phyloP scores from a whole-genome alignment of 176 grass and related monocot species.

The Alopecurus myosuroides region DNA sequence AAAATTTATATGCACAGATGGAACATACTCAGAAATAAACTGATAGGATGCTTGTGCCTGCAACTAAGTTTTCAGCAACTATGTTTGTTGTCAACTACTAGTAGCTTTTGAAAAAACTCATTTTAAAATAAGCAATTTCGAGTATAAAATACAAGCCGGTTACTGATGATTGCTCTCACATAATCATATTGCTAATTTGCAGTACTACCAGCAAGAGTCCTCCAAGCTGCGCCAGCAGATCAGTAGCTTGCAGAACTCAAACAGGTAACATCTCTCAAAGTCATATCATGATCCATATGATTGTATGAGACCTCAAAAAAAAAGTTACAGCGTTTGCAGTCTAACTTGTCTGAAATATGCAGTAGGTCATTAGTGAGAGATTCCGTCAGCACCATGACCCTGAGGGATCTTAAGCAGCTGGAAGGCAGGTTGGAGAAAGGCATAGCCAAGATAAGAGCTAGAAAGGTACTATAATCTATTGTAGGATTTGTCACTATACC shows the following conservation, averaged over 20 bases:
- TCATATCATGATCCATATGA: neutral
- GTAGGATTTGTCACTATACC: neutral
- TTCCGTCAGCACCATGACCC: slow-evolving; percentile 40
- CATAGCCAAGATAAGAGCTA: slow-evolving; percentile 81
- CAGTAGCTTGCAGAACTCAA: slow-evolving; percentile 59
- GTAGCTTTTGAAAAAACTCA: neutral
- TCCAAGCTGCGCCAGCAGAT: slow-evolving; percentile 70
- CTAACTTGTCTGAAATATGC: slow-evolving; percentile 21
- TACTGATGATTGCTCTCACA: neutral
- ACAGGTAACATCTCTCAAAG: slow-evolving; percentile 53
- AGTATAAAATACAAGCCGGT: neutral
- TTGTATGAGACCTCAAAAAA: neutral
- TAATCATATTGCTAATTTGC: neutral
- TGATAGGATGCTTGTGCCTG: neutral
- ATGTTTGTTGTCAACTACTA: neutral
- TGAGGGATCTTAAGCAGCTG: slow-evolving; percentile 60
- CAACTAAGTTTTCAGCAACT: neutral
- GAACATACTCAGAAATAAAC: neutral
- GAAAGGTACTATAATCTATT: slow-evolving; percentile 50
- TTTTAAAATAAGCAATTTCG: neutral
- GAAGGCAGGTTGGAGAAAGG: slow-evolving; percentile 71
- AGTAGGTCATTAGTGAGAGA: slow-evolving; percentile 64
- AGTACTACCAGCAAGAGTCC: slow-evolving; percentile 90
- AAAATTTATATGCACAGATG: neutral
- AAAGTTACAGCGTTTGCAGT: neutral